These are phyloP conservation scores for Halophytophthora batemanensis DNA, from an alignment of 352 stramenopile genomes.

Conservation along the genomic window DNA sequence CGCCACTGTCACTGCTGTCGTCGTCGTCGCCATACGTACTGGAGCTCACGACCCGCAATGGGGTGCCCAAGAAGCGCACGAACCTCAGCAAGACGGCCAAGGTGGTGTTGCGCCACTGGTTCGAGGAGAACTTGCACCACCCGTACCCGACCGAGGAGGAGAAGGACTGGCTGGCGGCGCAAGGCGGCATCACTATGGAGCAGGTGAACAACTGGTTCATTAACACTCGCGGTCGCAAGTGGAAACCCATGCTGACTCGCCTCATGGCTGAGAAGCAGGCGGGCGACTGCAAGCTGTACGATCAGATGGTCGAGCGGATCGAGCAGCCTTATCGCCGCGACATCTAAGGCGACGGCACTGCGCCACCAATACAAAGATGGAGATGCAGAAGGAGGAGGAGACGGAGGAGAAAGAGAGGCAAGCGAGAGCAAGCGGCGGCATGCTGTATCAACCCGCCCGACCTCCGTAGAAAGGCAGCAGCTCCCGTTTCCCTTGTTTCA, in stretches of 20 bases:
- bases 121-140: conserved; percentile 81
- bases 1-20: conserved; percentile 18
- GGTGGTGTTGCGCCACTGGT: conserved; percentile 73
- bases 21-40: conserved; percentile 34
- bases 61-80: conserved; percentile 60
- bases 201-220: conserved; percentile 91
- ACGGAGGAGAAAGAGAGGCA: neutral
- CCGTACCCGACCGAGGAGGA: conserved; percentile 84
- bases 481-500: conserved; percentile 7
- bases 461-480: no score
- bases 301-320: conserved; percentile 79
- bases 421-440: no score
- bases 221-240: conserved; percentile 82
- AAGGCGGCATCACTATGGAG: conserved; percentile 79
- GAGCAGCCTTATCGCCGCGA: conserved; percentile 68
- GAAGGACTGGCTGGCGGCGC: conserved; percentile 60
- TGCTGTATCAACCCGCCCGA: no score
- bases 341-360: conserved; percentile 10
- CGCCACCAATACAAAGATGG: neutral
- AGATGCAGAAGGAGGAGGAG: neutral
- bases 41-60: conserved; percentile 30
- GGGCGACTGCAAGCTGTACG: conserved; percentile 57
- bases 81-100: conserved; percentile 78
- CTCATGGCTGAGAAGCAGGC: conserved; percentile 68
- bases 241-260: conserved; percentile 78